Evolutionary conservation across 2,329 filamentous ascomycete species (phyloP), one percentile per base, ranked within the genome.

Genomic region (Coleophoma cylindrospora): DNA sequence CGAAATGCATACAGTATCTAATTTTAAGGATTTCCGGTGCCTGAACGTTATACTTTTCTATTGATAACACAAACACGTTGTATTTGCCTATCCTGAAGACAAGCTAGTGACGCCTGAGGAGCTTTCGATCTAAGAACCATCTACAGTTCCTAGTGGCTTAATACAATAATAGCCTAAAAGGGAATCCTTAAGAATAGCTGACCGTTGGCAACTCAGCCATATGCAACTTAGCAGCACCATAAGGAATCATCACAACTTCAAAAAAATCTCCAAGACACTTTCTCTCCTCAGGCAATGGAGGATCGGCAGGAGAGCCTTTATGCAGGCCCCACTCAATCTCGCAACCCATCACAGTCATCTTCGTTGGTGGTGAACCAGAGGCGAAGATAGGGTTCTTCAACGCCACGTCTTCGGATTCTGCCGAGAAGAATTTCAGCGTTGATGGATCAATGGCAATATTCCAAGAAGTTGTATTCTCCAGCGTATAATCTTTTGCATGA

Each of bases 161-260:
- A 8, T 27, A 3, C 27, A 7, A 10, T 6, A 27, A 5, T 7
- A 10, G 9, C 9, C 27, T 27, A 27, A 6, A 27, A 27, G 9
- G 27, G 2, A 27, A 8, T 4, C 27, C 27, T 27, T 27, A 27
- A 27, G 27, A 27, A 27, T 38, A 44, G n/a, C n/a, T 33, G 5
- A 65, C 55, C 2, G 57, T 62, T 6, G 71, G 70, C 34, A 74
- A 62, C 50, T 74, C 68, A 11, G 68, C 69, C 59, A 76, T 74
- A 52, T 73, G 73, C 50, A 76, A 56, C 57, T 72, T 74, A 13
- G 73, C 68, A 37, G 68, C 68, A 2, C 71, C 73, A 60, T 71
- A 75, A n/a, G 73, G 74, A 12, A 70, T 64, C 15, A 76, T 50
- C n/a, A 64, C 64, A 12, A 68, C 58, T 45, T 64, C 60, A 50